These are phyloP conservation scores for Fusarium luffae DNA, from an alignment of 2,329 filamentous ascomycete genomes.

Conservation along the genomic window DNA sequence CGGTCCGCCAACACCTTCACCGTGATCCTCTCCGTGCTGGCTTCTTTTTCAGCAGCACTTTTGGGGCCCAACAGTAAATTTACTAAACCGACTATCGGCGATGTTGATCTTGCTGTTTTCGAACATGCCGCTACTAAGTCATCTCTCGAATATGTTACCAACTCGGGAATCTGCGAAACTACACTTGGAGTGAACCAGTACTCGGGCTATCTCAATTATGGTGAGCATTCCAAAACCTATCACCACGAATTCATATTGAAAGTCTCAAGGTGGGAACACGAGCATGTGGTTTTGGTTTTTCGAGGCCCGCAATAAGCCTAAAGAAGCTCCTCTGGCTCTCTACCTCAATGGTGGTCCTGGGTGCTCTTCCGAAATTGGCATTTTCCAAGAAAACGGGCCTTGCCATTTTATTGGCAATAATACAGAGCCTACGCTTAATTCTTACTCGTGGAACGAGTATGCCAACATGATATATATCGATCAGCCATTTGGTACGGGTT, in stretches of 20 bases:
- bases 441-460: constrained; percentile 71
- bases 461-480: constrained; percentile 75
- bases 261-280: constrained; percentile 31
- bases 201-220: constrained; percentile 66
- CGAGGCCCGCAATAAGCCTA: constrained; percentile 55
- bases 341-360: constrained; percentile 59
- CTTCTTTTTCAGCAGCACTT: too few species aligned
- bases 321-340: constrained; percentile 61
- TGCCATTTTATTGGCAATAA: constrained; percentile 68
- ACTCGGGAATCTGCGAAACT: constrained; percentile 64
- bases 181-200: constrained; percentile 70
- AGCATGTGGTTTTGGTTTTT: constrained; percentile 61
- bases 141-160: constrained; percentile 34
- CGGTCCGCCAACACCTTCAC: too few species aligned
- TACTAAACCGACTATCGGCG: too few species aligned
- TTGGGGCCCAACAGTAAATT: too few species aligned
- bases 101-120: constrained; percentile 6
- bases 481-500: constrained; percentile 59
- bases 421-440: constrained; percentile 57
- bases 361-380: constrained; percentile 48
- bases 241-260: too few species aligned
- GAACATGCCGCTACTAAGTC: constrained; percentile 25
- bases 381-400: constrained; percentile 80
- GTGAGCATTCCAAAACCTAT: too few species aligned
- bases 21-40: too few species aligned